Evolutionary conservation across 768 basidiomycete species (phyloP).

Genomic region (Tulasnella sp.): DNA sequence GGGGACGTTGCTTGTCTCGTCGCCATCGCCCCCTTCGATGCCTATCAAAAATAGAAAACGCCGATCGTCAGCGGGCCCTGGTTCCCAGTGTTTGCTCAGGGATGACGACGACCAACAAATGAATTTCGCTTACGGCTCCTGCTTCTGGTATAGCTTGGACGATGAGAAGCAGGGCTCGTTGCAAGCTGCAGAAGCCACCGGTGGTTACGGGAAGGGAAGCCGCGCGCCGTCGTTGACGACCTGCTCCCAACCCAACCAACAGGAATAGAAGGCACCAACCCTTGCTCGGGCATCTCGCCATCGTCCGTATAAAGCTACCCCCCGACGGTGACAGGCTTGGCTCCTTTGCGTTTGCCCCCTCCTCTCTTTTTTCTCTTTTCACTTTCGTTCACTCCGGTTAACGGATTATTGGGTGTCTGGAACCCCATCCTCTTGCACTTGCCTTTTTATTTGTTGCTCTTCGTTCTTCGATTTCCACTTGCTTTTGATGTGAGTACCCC

Average conservation of each 20-base stretch:
- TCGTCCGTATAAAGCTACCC: background rate
- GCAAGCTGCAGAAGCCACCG: background rate
- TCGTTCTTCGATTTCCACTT: slow-evolving; percentile 14
- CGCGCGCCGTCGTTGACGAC: slow-evolving; percentile 8
- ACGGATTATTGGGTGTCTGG: slow-evolving; percentile 14
- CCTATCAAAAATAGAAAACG: background rate
- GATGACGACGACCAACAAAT: background rate
- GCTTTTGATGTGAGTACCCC: background rate
- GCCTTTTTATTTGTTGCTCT: background rate
- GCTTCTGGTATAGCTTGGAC: background rate
- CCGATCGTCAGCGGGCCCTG: background rate
- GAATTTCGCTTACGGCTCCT: background rate
- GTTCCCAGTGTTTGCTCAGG: background rate
- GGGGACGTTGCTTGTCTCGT: slow-evolving; percentile 1
- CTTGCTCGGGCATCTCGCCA: slow-evolving; percentile 1
- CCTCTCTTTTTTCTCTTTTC: background rate
- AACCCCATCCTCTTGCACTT: slow-evolving; percentile 1
- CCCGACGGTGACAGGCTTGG: background rate
- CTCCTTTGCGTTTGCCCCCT: slow-evolving; percentile 11
- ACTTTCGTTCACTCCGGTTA: background rate
- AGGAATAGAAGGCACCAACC: slow-evolving; percentile 3
- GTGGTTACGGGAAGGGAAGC: background rate
- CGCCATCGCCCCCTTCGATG: background rate
- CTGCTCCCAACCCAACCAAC: background rate
- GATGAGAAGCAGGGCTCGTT: background rate